Conservation (phyloP, 2,329 filamentous ascomycete species). For the Fonsecaea pugnacius region DNA sequence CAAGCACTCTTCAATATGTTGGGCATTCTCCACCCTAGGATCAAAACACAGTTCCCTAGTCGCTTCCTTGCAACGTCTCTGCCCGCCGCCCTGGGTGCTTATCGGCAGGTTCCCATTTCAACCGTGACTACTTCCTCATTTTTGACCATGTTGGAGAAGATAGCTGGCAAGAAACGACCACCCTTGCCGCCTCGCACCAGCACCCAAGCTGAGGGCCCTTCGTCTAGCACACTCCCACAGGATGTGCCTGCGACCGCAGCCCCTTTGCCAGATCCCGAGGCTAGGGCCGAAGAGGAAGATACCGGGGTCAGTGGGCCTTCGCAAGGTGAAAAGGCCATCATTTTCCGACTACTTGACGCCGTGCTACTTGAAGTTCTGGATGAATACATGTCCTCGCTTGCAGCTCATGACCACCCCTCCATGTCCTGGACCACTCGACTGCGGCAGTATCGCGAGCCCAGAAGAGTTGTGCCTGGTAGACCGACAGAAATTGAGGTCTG, state of each 20-base stretch:
- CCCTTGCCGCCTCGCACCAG: conserved; percentile 62
- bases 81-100: conserved; percentile 64
- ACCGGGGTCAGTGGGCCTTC: conserved; percentile 48
- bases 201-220: conserved; percentile 39
- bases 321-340: conserved; percentile 56
- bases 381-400: conserved; percentile 52
- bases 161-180: conserved; percentile 63
- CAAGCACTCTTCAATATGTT: conserved; percentile 58
- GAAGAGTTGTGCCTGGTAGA: conserved; percentile 55
- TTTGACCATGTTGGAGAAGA: conserved; percentile 61
- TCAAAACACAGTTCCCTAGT: conserved; percentile 67
- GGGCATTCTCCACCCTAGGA: conserved; percentile 61
- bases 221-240: conserved; percentile 34
- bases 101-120: conserved; percentile 58
- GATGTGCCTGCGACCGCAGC: conserved; percentile 38
- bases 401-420: conserved; percentile 24
- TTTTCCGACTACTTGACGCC: conserved; percentile 62
- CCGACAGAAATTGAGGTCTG: conserved; percentile 58
- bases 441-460: conserved; percentile 62
- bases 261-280: conserved; percentile 61
- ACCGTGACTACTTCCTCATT: conserved; percentile 62
- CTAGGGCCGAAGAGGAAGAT: conserved; percentile 57
- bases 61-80: conserved; percentile 67
- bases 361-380: conserved; percentile 66
- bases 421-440: conserved; percentile 55